Evolutionary conservation across 2,329 filamentous ascomycete species (phyloP), one percentile per base, ranked within the genome.

Genomic region (Colletotrichum theobromicola): DNA sequence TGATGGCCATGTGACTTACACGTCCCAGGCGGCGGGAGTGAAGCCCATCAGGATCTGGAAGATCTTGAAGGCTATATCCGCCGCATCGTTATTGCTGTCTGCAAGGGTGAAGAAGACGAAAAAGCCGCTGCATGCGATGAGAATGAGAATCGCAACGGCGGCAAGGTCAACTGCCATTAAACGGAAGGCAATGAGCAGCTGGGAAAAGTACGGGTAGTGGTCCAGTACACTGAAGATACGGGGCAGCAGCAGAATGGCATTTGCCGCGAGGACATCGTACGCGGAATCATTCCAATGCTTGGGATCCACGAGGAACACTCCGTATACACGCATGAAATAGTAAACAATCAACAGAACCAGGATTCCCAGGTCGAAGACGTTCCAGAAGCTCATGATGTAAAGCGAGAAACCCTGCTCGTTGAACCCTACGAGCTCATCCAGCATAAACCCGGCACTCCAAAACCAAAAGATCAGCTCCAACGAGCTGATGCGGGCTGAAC

Each of bases 311-410:
- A 98, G 88, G 74, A 98, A 92, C 66, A 98, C 93, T 24, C 95
- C 95, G 80, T 97, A 98, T 16, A 97, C 89, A 70, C 96, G 92
- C 86, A 98, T 92, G 79, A 94, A 94, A 82, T 98, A 98, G 86
- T 98, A 98, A 70, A 94, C 90, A 79, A 97, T 92, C 78, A 98
- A 91, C 75, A 98, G 87, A 28, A 98, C 85, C 67, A 98, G 86
- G 67, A 98, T 98, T 10, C 96, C 96, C 46, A 98, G 87, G 81
- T 98, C 96, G 83, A 98, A 98, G 46, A 96, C 92, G 83, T 98
- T 98, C 96, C 96, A 98, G 83, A 98, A 97, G 82, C 95, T 98
- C 92, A 98, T 96, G 80, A 98, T 95, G 84, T 98, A 98, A 34
- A 98, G 90, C 46, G 95, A 96, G 82, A 98, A 98, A 4, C 96